Conservation (phyloP, 176 grass and related monocot genomes). For the Carex littledalei region DNA sequence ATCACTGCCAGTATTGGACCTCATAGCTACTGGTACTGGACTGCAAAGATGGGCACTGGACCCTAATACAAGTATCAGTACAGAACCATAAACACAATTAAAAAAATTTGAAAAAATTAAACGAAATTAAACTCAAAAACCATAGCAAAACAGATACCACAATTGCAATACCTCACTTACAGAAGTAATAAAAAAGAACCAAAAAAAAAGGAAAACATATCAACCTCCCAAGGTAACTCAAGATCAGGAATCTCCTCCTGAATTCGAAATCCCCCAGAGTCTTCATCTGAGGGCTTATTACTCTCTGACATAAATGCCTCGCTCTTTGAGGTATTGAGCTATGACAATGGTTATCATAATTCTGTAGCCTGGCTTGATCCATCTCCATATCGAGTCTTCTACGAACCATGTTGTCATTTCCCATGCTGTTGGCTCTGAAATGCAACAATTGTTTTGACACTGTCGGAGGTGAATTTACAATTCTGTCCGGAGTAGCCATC, state of each 20-base stretch:
- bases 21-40: neutral
- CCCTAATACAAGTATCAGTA: neutral
- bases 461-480: neutral
- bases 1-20: neutral
- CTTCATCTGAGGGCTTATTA: slow-evolving; percentile 30
- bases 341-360: neutral
- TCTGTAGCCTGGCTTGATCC: neutral
- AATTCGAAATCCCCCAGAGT: slow-evolving; percentile 56
- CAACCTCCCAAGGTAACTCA: slow-evolving; percentile 45
- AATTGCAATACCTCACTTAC: neutral
- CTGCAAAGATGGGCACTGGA: neutral
- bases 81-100: neutral
- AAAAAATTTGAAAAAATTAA: neutral
- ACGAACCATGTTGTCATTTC: neutral
- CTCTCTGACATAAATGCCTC: neutral
- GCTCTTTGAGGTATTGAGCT: neutral
- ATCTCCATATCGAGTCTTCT: slow-evolving; percentile 22
- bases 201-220: neutral
- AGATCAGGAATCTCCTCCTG: slow-evolving; percentile 43
- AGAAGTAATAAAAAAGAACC: neutral
- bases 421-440: neutral
- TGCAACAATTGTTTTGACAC: neutral
- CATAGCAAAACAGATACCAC: slow-evolving; percentile 9
- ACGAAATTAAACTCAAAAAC: neutral
- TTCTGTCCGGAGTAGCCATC: neutral